Percentiles rank a stretch among this genome's conserved stretches.
Evolutionary conservation across 2,329 filamentous ascomycete species (phyloP).

Genomic region (Penicillium sp.): DNA sequence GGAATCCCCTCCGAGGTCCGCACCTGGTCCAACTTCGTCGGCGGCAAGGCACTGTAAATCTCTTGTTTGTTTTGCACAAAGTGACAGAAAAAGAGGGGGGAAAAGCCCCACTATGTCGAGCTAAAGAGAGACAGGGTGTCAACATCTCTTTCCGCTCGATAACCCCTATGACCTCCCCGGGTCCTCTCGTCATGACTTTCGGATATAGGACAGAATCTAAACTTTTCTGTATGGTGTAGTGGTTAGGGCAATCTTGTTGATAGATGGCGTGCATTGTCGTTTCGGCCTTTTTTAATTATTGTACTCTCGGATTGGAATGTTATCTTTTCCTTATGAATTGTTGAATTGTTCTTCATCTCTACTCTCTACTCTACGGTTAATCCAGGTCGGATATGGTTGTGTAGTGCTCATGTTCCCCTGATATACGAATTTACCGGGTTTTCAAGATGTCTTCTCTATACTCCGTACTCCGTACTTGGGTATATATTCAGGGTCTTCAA

Average conservation of each 20-base stretch:
- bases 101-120: constrained; percentile 8
- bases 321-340: constrained; percentile 2
- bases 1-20: constrained; percentile 89
- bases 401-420: background rate
- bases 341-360: background rate
- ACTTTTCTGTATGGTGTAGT: constrained; percentile 26
- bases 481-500: background rate
- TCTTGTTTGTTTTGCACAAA: constrained; percentile 15
- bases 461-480: background rate
- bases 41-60: constrained; percentile 55
- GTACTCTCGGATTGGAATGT: constrained; percentile 8
- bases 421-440: background rate
- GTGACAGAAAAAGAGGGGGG: constrained; percentile 10
- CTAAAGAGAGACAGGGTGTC: background rate
- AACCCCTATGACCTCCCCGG: constrained; percentile 6
- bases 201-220: background rate
- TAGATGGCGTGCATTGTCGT: constrained; percentile 31
- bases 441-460: constrained; percentile 1
- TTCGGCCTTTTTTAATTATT: constrained; percentile 11
- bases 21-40: constrained; percentile 94
- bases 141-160: constrained; percentile 4
- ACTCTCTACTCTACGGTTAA: constrained; percentile 8
- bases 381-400: background rate
- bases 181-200: constrained; percentile 6
- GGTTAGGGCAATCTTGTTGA: constrained; percentile 30